phyloP scores from a whole-genome alignment of 805 yeast species.

The Nakazawaea ishiwadae region DNA sequence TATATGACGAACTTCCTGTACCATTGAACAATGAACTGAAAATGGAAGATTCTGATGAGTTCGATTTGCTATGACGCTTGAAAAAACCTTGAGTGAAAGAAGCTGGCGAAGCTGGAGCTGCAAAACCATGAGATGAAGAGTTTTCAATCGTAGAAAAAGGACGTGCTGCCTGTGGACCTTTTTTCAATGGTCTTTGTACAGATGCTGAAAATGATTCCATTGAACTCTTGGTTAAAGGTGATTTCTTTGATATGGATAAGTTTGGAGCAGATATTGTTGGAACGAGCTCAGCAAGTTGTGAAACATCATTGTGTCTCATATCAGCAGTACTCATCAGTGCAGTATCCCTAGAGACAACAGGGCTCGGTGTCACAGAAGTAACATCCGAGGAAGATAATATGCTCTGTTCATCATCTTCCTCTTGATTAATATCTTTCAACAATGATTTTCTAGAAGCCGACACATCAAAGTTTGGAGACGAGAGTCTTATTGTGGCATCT shows the following conservation, averaged over 20 bases:
- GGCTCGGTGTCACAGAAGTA: conserved; percentile 5
- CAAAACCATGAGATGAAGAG: conserved; percentile 19
- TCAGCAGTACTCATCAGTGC: neutral
- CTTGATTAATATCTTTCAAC: conserved; percentile 3
- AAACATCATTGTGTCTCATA: neutral
- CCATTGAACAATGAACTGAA: conserved; percentile 34
- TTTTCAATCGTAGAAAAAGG: conserved; percentile 35
- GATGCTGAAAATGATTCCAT: conserved; percentile 8
- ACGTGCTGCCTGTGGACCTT: conserved; percentile 16
- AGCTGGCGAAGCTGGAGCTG: conserved; percentile 28
- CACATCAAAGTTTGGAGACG: neutral
- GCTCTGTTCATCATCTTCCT: conserved; percentile 7
- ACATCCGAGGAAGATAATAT: conserved; percentile 1
- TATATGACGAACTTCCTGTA: conserved; percentile 20
- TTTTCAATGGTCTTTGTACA: neutral
- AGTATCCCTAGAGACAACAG: neutral
- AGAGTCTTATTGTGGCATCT: conserved; percentile 6
- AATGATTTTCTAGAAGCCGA: conserved; percentile 17
- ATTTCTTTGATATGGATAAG: conserved; percentile 8
- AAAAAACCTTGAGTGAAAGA: conserved; percentile 43
- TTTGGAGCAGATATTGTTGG: conserved; percentile 33
- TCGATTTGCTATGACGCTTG: conserved; percentile 60
- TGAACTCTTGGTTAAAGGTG: conserved; percentile 6
- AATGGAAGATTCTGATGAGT: conserved; percentile 51
- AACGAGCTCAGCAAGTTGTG: conserved; percentile 25